phyloP scores from a whole-genome alignment of 2,329 filamentous ascomycete species.

The Trichoderma harzianum region DNA sequence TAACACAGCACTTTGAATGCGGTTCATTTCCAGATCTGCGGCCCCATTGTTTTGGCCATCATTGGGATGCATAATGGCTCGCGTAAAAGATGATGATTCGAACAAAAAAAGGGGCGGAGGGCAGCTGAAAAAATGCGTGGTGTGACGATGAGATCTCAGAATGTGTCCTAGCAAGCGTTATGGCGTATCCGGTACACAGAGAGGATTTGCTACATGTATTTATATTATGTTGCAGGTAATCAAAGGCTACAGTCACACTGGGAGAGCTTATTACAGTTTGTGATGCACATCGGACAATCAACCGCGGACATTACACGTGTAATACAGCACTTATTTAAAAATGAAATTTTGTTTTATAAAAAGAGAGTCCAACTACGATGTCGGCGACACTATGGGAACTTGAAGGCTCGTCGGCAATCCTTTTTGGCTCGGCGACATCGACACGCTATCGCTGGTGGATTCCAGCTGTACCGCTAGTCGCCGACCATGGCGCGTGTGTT shows the following conservation, averaged over 20 bases:
- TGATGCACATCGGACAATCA: background rate
- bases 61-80: background rate
- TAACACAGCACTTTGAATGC: background rate
- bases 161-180: background rate
- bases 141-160: background rate
- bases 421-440: background rate
- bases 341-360: background rate
- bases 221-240: background rate
- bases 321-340: background rate
- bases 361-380: background rate
- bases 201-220: background rate
- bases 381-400: background rate
- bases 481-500: background rate
- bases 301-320: background rate
- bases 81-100: background rate
- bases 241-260: background rate
- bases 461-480: background rate
- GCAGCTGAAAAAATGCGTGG: background rate
- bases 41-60: background rate
- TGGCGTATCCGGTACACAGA: background rate
- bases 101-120: background rate
- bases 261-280: background rate
- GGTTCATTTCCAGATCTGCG: background rate
- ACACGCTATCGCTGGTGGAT: background rate
- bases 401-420: background rate